A percentile compares a stretch with the other conserved stretches of the same genome.
Evolutionary conservation across 108 stramenopile genomes (phyloP).

Genomic region (Thalassiosira profunda): DNA sequence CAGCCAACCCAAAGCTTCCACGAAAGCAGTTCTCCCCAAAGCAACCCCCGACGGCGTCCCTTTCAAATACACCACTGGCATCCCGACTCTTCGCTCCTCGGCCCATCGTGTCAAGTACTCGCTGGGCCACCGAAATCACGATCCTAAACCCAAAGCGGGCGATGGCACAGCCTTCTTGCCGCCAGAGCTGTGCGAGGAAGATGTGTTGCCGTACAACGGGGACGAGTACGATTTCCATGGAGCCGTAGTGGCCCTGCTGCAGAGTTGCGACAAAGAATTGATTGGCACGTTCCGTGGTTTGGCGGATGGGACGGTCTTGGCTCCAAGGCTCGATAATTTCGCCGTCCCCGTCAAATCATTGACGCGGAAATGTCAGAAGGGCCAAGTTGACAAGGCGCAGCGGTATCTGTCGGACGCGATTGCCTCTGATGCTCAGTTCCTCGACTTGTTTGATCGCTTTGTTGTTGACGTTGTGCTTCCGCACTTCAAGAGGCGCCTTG

Average conservation of each 20-base stretch:
- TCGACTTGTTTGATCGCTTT: conserved; percentile 74
- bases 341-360: conserved; percentile 63
- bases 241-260: conserved; percentile 53
- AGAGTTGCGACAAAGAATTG: conserved; percentile 57
- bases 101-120: conserved; percentile 85
- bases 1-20: not conserved
- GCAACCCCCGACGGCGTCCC: conserved; percentile 25
- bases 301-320: conserved; percentile 11
- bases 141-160: conserved; percentile 63
- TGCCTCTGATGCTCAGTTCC: conserved; percentile 58
- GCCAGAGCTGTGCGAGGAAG: conserved; percentile 44
- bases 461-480: conserved; percentile 70
- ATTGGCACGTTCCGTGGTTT: conserved; percentile 49
- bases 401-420: conserved; percentile 78
- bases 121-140: conserved; percentile 65
- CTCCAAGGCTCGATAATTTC: conserved; percentile 68
- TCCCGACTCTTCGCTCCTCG: conserved; percentile 81
- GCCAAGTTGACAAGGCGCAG: conserved; percentile 72
- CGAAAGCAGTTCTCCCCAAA: not conserved
- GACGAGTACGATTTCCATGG: conserved; percentile 55
- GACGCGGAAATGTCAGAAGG: conserved; percentile 68
- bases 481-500: conserved; percentile 64
- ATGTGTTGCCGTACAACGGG: conserved; percentile 51
- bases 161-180: conserved; percentile 76
- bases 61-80: conserved; percentile 72